Percentiles rank a stretch among this genome's conserved stretches.
These are phyloP conservation scores for Tulasnella sp. DNA, from an alignment of 768 basidiomycete genomes.

Conservation along the genomic window DNA sequence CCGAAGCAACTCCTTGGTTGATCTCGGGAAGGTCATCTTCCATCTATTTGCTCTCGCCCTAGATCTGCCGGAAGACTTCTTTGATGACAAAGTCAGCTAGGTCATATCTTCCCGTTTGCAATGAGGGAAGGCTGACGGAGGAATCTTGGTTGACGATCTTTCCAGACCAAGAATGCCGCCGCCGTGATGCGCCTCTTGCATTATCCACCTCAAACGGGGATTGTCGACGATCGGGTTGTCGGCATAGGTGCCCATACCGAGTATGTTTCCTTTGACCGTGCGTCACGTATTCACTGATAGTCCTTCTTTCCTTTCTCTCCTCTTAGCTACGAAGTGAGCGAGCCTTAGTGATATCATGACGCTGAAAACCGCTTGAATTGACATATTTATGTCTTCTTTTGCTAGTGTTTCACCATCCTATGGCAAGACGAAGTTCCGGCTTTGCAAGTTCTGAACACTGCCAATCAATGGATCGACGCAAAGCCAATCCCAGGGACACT, in stretches of 20 bases:
- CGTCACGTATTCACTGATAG: constrained; percentile 18
- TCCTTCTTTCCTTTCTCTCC: neutral
- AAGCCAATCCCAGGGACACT: constrained; percentile 66
- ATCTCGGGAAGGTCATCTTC: constrained; percentile 58
- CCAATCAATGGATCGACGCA: constrained; percentile 72
- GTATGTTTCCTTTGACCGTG: constrained; percentile 34
- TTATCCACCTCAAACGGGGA: constrained; percentile 66
- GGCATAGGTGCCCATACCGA: constrained; percentile 85
- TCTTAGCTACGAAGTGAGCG: neutral
- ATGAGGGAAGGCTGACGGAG: too few relatives aligned
- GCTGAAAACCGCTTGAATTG: too few relatives aligned
- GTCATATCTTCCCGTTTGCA: too few relatives aligned
- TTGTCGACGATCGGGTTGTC: constrained; percentile 50
- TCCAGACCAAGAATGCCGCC: constrained; percentile 63
- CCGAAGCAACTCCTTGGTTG: constrained; percentile 45
- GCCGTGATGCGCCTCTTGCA: constrained; percentile 77
- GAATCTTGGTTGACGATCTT: too few relatives aligned
- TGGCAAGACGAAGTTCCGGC: constrained; percentile 54
- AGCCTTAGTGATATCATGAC: too few relatives aligned
- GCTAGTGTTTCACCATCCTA: constrained; percentile 87
- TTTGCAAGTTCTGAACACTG: constrained; percentile 69
- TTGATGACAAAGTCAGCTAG: constrained; percentile 59
- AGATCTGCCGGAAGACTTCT: constrained; percentile 62
- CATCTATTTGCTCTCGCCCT: constrained; percentile 78
- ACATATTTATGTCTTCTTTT: too few relatives aligned